Evolutionary conservation across 2,329 filamentous ascomycete species (phyloP), one percentile per base, ranked within the genome.

Genomic region (Tolypocladium capitatum): DNA sequence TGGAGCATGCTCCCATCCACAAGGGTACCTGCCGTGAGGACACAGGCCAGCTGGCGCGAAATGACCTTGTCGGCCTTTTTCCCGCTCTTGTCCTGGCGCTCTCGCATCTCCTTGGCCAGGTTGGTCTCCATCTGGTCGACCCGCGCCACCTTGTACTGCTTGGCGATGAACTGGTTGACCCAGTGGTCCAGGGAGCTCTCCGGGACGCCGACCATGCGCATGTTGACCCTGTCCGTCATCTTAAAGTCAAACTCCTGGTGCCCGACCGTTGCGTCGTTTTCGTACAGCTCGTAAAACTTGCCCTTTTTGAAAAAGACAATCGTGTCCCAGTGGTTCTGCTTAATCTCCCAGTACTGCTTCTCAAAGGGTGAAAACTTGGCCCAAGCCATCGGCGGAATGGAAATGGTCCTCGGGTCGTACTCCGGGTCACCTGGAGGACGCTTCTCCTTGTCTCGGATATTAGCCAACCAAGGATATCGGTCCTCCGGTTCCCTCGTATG

Each of bases 251-350:
- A 98, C 16, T 96, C 74, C 63, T 97, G 92, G 61, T 98, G 90
- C 5, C 92, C 92, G 48, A 97, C 83, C 0, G 91, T 95, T 5
- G 92, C 92, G 66, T 98, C 92, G 51, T 96, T 95, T 63, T 98
- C 92, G 60, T 97, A 98, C 0, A 98, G 75, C 63, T 98, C 92
- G 61, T 96, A 98, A 66, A 98, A 98, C 59, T 98, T 98, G 59
- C 92, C 92, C 72, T 98, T 98, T 68, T 97, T 98, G 81, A 98
- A 98, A 68, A 98, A 98, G 16, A 98, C 91, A 42, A 98, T 84
- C 0, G 90, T 96, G 55, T 96, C 89, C 86, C 87, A 97, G 55
- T 94, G 86, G 57, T 96, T 96, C 64, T 90, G 86, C 69, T 98
- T 98, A 65, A 98, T 97, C 59, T 94, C 88, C 92, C 92, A 98